Evolutionary conservation across 192 early-diverging fungal species (phyloP).

Genomic region (Backusella luteola): DNA sequence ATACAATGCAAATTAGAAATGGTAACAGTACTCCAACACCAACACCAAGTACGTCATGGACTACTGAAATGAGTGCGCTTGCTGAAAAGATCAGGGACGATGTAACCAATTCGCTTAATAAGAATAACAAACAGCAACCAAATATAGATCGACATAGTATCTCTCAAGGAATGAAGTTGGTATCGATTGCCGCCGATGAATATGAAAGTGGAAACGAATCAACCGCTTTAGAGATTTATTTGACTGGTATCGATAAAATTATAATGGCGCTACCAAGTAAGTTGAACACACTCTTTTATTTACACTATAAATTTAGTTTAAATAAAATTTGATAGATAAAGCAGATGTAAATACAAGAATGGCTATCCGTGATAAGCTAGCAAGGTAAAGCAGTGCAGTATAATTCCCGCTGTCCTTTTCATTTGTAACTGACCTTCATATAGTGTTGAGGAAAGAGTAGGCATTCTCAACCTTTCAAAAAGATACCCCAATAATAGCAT

Average conservation of each 20-base stretch:
- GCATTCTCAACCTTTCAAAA: conserved; percentile 16
- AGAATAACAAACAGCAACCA: background rate
- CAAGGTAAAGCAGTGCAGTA: conserved; percentile 3
- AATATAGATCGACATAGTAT: conserved; percentile 22
- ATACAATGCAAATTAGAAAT: background rate
- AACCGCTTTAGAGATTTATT: conserved; percentile 27
- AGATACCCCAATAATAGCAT: background rate
- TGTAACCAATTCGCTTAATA: background rate
- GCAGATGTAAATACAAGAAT: conserved; percentile 21
- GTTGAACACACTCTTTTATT: background rate
- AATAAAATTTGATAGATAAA: background rate
- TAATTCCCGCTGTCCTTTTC: background rate
- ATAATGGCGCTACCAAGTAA: conserved; percentile 33
- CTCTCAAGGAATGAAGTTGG: conserved; percentile 24
- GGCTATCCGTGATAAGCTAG: conserved; percentile 22
- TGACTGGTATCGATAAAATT: conserved; percentile 33
- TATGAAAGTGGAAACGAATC: conserved; percentile 28
- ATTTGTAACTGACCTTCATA: background rate
- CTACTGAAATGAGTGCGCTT: background rate
- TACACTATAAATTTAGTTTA: background rate
- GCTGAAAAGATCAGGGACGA: conserved; percentile 6
- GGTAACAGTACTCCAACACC: background rate
- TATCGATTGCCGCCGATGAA: conserved; percentile 30
- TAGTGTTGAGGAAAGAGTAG: conserved; percentile 24
- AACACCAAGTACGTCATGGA: conserved; percentile 13